phyloP scores from a whole-genome alignment of 169 alveolate species.

The Plasmodium knowlesi region DNA sequence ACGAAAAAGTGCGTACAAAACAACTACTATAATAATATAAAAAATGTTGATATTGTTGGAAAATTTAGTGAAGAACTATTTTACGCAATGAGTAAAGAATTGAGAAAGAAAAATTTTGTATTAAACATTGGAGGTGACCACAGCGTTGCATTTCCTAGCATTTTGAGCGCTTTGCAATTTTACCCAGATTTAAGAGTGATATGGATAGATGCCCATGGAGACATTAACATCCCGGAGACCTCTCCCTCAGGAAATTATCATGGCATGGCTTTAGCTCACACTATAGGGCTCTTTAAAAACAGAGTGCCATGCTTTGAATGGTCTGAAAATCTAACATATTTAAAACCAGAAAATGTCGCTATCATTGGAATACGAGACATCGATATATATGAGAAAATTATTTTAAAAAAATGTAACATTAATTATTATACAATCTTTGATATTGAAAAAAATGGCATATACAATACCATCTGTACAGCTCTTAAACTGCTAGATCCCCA shows the following conservation, averaged over 20 bases:
- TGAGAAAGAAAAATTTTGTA: constrained; percentile 70
- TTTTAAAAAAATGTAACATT: constrained; percentile 54
- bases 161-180: constrained; percentile 65
- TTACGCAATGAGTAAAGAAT: constrained; percentile 26
- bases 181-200: constrained; percentile 75
- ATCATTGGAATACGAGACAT: constrained; percentile 79
- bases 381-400: constrained; percentile 74
- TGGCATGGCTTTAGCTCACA: constrained; percentile 82
- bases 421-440: constrained; percentile 74
- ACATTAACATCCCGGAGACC: constrained; percentile 80
- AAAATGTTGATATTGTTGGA: constrained; percentile 21
- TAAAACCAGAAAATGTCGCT: constrained; percentile 68
- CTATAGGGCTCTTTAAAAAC: constrained; percentile 77
- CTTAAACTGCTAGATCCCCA: constrained; percentile 75
- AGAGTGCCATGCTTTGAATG: constrained; percentile 76
- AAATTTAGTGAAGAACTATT: constrained; percentile 37
- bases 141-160: constrained; percentile 79
- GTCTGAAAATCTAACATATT: constrained; percentile 44
- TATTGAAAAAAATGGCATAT: constrained; percentile 76
- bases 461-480: constrained; percentile 69
- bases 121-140: constrained; percentile 85
- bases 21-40: constrained; percentile 28
- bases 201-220: constrained; percentile 87
- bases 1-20: background rate
- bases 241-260: constrained; percentile 81